phyloP scores from a whole-genome alignment of 768 basidiomycete genomes.

The Suillus placidus region DNA sequence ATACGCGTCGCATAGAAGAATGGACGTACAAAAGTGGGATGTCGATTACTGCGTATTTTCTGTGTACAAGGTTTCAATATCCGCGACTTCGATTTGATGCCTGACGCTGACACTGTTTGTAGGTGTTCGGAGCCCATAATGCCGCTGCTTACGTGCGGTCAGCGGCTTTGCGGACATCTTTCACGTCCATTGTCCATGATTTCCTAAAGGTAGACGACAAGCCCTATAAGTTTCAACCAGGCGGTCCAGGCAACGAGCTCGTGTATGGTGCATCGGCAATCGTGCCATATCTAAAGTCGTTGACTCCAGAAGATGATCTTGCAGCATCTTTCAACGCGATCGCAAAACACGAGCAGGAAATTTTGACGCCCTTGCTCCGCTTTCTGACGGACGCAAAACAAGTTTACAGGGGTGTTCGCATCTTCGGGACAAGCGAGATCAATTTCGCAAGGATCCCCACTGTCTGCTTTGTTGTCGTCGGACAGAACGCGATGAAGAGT shows the following conservation, averaged over 20 bases:
- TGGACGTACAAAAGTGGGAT: conserved; percentile 79
- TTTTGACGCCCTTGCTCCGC: conserved; percentile 55
- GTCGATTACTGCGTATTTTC: conserved; percentile 74
- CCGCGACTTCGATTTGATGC: background rate
- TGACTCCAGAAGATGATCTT: conserved; percentile 53
- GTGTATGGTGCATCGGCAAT: conserved; percentile 63
- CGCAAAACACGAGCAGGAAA: conserved; percentile 58
- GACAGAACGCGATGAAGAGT: conserved; percentile 57
- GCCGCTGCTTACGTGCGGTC: conserved; percentile 66
- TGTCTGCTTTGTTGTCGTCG: conserved; percentile 70
- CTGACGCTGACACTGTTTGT: background rate
- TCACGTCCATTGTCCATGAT: conserved; percentile 68
- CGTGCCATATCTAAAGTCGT: conserved; percentile 62
- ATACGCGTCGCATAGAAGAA: conserved; percentile 70
- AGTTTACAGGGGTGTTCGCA: conserved; percentile 58
- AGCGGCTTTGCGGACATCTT: conserved; percentile 47
- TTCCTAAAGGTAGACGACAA: conserved; percentile 54
- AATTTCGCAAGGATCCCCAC: conserved; percentile 60
- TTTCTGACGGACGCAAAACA: conserved; percentile 56
- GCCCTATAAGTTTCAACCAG: conserved; percentile 68
- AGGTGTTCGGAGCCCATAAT: conserved; percentile 79
- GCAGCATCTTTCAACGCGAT: conserved; percentile 58
- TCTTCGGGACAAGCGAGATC: conserved; percentile 62
- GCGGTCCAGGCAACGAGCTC: conserved; percentile 75
- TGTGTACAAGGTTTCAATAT: conserved; percentile 64